A percentile compares a stretch with the other conserved stretches of the same genome.
phyloP scores from a whole-genome alignment of 768 basidiomycete genomes.

The Rhodosporidiobolus odoratus region DNA sequence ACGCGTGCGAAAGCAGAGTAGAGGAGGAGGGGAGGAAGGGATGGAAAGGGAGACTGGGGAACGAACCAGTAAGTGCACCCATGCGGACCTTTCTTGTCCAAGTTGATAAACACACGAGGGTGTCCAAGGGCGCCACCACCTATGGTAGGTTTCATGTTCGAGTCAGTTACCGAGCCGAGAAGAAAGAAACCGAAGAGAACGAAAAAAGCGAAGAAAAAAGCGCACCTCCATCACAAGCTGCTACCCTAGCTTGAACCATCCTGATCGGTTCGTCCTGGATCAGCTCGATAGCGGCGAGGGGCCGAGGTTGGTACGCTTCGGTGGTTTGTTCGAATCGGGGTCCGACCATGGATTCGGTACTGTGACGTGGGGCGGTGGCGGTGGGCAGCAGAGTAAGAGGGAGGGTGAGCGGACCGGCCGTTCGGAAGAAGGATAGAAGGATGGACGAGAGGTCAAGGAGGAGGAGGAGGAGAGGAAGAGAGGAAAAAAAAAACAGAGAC shows the following conservation, averaged over 20 bases:
- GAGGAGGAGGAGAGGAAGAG: not conserved
- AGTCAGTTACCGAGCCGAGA: not conserved
- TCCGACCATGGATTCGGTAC: conserved; percentile 49
- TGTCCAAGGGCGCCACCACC: conserved; percentile 93
- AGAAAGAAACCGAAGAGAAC: conserved; percentile 1
- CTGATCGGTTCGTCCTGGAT: conserved; percentile 78
- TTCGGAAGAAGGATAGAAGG: conserved; percentile 27
- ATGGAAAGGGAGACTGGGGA: not conserved
- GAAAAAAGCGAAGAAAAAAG: conserved; percentile 30
- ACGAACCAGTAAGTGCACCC: conserved; percentile 37
- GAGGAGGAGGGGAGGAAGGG: not conserved
- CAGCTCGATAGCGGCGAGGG: conserved; percentile 85
- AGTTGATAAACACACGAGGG: conserved; percentile 92
- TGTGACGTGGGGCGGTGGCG: conserved; percentile 5
- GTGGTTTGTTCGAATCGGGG: conserved; percentile 89
- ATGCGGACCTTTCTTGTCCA: conserved; percentile 61
- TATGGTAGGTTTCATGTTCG: too few relatives aligned
- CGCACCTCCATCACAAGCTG: conserved; percentile 92
- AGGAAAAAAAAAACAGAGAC: conserved; percentile 17
- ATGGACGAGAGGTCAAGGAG: not conserved
- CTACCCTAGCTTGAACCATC: conserved; percentile 73
- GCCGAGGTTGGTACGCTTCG: conserved; percentile 80
- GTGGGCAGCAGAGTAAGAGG: not conserved
- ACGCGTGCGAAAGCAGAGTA: not conserved
- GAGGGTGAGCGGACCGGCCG: too few relatives aligned